A percentile compares a stretch with the other conserved stretches of the same genome.
Evolutionary conservation across 768 basidiomycete genomes (phyloP).

Genomic region (Hypholoma sublateritium): DNA sequence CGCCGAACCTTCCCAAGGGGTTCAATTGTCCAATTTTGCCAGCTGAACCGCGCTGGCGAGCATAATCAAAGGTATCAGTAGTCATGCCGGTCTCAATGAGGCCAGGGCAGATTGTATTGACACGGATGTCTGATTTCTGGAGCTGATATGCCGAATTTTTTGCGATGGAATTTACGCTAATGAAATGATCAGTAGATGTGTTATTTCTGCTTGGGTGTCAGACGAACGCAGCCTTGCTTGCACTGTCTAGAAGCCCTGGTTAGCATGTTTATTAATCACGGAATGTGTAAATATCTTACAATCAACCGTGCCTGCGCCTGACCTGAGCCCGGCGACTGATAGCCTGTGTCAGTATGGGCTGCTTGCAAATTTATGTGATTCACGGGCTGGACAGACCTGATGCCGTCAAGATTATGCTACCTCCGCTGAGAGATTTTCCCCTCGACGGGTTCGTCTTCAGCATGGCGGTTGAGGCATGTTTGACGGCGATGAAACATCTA

Average conservation of each 20-base stretch:
- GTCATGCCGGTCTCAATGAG: slow-evolving; percentile 96
- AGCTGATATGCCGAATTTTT: slow-evolving; percentile 81
- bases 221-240: slow-evolving; percentile 88
- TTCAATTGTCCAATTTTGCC: slow-evolving; percentile 84
- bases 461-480: slow-evolving; percentile 86
- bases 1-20: slow-evolving; percentile 78
- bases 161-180: slow-evolving; percentile 87
- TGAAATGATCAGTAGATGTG: background rate
- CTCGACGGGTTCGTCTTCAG: slow-evolving; percentile 57
- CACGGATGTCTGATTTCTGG: slow-evolving; percentile 78
- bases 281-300: slow-evolving; percentile 47
- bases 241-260: slow-evolving; percentile 59
- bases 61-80: slow-evolving; percentile 68
- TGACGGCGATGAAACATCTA: slow-evolving; percentile 89
- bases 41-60: slow-evolving; percentile 70
- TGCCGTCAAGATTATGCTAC: slow-evolving; percentile 87
- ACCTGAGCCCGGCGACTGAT: slow-evolving; percentile 77
- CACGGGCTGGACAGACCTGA: slow-evolving; percentile 50
- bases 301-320: slow-evolving; percentile 79
- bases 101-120: slow-evolving; percentile 90
- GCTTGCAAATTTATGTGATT: background rate
- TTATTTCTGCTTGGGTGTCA: background rate
- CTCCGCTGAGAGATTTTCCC: slow-evolving; percentile 69
- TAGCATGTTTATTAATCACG: background rate
- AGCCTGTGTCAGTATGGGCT: slow-evolving; percentile 3